Evolutionary conservation across 1,139 yeast species (phyloP), one percentile per base, ranked within the genome.

Genomic region (Kodamaea sp.): DNA sequence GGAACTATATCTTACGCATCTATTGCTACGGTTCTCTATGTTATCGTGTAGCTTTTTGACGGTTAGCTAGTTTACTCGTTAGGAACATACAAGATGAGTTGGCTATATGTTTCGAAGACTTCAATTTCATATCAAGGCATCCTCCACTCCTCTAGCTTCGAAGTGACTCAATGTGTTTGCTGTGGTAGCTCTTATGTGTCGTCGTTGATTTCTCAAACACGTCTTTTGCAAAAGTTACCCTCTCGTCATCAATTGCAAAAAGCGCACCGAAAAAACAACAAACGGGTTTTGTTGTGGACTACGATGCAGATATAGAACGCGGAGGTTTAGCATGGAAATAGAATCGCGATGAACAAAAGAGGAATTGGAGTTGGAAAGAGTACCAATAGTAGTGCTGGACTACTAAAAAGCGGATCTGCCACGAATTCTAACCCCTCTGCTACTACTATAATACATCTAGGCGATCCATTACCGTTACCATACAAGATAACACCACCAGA

Each of bases 381-480:
- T n/a, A n/a, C n/a, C n/a, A n/a, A n/a, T n/a, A n/a, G n/a, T n/a
- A n/a, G n/a, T n/a, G n/a, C n/a, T n/a, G n/a, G n/a, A n/a, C n/a
- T 22, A 13, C 29, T 21, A 9, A 15, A 26, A 16, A 22, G 22
- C 15, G 21, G 26, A n/a, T 16, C 29, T 5, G 26, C n/a, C n/a
- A n/a, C 13, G 10, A 18, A 21, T 13, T 10, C 10, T 19, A 26
- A 18, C 13, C 15, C 22, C 14, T n/a, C 31, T n/a, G n/a, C n/a
- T n/a, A n/a, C n/a, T n/a, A 22, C 27, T 8, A 16, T 23, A 4
- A 32, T 36, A 5, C 24, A 36, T 15, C 27, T 63, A 25, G 70
- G 71, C 2, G 67, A 63, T 4, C 71, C 71, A 1, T 51, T 65
- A 33, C 71, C 71, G 3, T 46, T 65, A 24, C 65, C 67, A 6